These are phyloP conservation scores for Trametes sanguinea DNA, from an alignment of 768 basidiomycete genomes.

Conservation along the genomic window DNA sequence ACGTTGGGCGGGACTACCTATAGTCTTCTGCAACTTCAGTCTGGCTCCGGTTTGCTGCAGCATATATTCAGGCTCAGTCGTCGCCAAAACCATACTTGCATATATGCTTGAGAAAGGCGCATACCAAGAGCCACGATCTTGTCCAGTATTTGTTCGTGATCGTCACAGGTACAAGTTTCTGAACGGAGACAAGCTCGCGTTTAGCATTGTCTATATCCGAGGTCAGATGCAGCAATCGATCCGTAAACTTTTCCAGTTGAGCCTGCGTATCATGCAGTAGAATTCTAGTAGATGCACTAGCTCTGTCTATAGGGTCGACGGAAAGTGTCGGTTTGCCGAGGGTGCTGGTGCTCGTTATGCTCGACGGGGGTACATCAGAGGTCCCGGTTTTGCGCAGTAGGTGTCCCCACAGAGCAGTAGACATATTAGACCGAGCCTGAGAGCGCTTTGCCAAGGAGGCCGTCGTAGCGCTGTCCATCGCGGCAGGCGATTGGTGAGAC, in stretches of 20 bases:
- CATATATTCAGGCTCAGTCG: slow-evolving; percentile 1
- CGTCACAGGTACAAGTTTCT: slow-evolving; percentile 60
- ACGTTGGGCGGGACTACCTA: slow-evolving; percentile 60
- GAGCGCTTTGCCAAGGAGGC: neutral
- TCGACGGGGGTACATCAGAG: slow-evolving; percentile 9
- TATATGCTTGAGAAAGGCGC: slow-evolving; percentile 32
- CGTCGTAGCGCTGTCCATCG: no score
- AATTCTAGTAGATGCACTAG: slow-evolving; percentile 69
- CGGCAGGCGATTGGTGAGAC: no score
- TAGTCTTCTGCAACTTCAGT: slow-evolving; percentile 55
- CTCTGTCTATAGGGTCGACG: slow-evolving; percentile 57
- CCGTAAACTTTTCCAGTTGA: slow-evolving; percentile 67
- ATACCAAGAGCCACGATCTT: slow-evolving; percentile 60
- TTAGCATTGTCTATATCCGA: slow-evolving; percentile 52
- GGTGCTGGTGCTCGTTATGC: slow-evolving; percentile 1
- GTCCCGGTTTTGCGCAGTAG: slow-evolving; percentile 12
- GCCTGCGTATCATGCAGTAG: slow-evolving; percentile 74
- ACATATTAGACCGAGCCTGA: neutral
- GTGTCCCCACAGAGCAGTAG: slow-evolving; percentile 24
- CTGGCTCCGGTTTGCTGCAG: slow-evolving; percentile 64
- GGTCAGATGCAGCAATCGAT: slow-evolving; percentile 54
- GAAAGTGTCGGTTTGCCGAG: slow-evolving; percentile 35
- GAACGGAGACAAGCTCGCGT: slow-evolving; percentile 52
- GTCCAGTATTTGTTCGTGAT: slow-evolving; percentile 55
- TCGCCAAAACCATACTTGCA: slow-evolving; percentile 19